Conservation (phyloP, 352 stramenopile species). For the Pythium periplocum region DNA sequence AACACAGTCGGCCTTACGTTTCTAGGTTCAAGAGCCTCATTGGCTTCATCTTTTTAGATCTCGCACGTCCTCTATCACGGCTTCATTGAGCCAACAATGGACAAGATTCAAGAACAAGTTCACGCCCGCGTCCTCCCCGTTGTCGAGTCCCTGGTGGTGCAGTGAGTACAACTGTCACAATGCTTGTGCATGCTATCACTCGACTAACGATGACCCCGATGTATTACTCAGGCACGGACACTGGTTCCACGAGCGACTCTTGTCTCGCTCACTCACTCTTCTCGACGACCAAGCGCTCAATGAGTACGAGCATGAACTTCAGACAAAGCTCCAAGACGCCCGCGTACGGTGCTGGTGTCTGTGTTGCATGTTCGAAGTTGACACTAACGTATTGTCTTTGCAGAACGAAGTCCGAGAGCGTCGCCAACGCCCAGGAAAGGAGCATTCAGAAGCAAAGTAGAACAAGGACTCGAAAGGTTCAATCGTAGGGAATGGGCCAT, state of each 20-base stretch:
- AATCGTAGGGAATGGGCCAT: no score
- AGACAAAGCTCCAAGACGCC: constrained; percentile 42
- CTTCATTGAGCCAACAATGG: constrained; percentile 46
- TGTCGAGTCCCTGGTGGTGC: constrained; percentile 45
- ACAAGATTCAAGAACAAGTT: constrained; percentile 31
- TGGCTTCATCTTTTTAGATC: constrained; percentile 23
- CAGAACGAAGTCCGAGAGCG: constrained; percentile 27
- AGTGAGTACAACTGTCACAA: constrained; percentile 20
- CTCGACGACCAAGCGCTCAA: constrained; percentile 38
- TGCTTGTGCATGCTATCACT: background rate
- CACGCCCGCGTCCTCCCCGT: constrained; percentile 42
- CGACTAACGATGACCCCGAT: no score
- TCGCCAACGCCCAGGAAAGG: constrained; percentile 1
- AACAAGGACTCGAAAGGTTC: background rate
- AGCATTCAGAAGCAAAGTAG: constrained; percentile 10
- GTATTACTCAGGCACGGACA: constrained; percentile 35
- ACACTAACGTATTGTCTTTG: no score
- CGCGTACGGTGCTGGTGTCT: constrained; percentile 24
- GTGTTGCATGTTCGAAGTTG: constrained; percentile 1
- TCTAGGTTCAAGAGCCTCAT: background rate
- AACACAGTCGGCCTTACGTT: background rate
- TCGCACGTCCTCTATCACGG: constrained; percentile 58
- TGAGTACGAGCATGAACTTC: constrained; percentile 41
- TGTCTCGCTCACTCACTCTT: constrained; percentile 45
- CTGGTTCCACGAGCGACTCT: constrained; percentile 58